phyloP scores from a whole-genome alignment of 306 rosid species.

The Morella rubra region DNA sequence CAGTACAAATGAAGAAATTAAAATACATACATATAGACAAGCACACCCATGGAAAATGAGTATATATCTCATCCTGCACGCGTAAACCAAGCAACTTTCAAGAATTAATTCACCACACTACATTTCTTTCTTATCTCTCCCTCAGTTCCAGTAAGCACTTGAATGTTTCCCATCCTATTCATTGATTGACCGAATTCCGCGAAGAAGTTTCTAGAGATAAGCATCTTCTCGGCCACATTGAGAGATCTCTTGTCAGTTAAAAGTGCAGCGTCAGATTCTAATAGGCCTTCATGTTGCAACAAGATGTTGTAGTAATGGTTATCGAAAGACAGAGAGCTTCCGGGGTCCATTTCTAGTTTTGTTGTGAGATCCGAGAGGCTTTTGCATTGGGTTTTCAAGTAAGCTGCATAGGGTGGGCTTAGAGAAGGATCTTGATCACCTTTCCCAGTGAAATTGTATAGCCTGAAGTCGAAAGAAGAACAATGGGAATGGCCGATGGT shows the following conservation, averaged over 20 bases:
- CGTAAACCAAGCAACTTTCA: too few relatives aligned
- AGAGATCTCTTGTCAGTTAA: slow-evolving; percentile 28
- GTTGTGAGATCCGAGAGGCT: slow-evolving; percentile 27
- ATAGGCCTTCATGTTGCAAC: slow-evolving; percentile 42
- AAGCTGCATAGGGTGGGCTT: slow-evolving; percentile 30
- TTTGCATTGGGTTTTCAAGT: slow-evolving; percentile 37
- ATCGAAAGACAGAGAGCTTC: slow-evolving; percentile 40
- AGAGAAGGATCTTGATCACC: slow-evolving; percentile 63
- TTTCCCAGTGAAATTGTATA: slow-evolving; percentile 56
- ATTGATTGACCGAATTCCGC: slow-evolving; percentile 45
- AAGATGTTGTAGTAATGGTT: slow-evolving; percentile 41
- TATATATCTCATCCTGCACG: too few relatives aligned
- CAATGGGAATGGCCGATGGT: slow-evolving; percentile 40
- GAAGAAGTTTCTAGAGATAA: slow-evolving; percentile 35
- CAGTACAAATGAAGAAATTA: too few relatives aligned
- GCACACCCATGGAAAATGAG: too few relatives aligned
- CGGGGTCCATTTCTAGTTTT: slow-evolving; percentile 43
- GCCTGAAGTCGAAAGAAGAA: slow-evolving; percentile 20
- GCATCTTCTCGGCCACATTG: slow-evolving; percentile 15
- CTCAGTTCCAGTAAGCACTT: slow-evolving; percentile 33
- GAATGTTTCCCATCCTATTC: slow-evolving; percentile 55
- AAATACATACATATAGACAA: too few relatives aligned
- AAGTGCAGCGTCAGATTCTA: slow-evolving; percentile 65
- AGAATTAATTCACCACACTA: slow-evolving; percentile 39
- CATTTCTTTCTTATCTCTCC: slow-evolving; percentile 62